These are phyloP conservation scores for Naegleria lovaniensis DNA, from an alignment of 208 protist species.

Conservation along the genomic window DNA sequence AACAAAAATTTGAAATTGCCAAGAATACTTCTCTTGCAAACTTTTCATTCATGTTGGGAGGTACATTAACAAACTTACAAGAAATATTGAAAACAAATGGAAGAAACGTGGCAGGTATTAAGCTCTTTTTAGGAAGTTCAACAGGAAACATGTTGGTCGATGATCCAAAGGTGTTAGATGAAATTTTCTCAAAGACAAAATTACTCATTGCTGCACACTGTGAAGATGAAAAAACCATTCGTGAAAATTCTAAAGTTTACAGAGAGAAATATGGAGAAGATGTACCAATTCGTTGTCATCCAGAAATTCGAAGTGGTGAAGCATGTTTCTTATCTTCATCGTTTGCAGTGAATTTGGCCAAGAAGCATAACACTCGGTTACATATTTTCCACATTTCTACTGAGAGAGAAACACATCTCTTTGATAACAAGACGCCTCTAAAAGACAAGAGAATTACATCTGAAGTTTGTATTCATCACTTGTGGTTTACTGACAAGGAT, in stretches of 20 bases:
- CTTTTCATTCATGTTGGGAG: constrained; percentile 70
- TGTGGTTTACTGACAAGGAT: constrained; percentile 60
- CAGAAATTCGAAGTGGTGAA: constrained; percentile 60
- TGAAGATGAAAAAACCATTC: constrained; percentile 62
- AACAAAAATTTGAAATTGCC: constrained; percentile 60
- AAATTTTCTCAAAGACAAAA: constrained; percentile 61
- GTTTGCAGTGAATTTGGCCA: constrained; percentile 60
- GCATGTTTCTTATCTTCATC: constrained; percentile 60
- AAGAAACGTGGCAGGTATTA: constrained; percentile 60
- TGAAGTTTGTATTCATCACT: constrained; percentile 78
- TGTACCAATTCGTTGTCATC: constrained; percentile 50
- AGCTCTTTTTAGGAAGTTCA: constrained; percentile 75
- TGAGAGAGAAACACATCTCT: constrained; percentile 62
- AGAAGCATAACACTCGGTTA: constrained; percentile 56
- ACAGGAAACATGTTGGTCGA: constrained; percentile 71
- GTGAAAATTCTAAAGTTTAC: constrained; percentile 53
- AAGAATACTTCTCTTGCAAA: constrained; percentile 34
- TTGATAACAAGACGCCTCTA: constrained; percentile 53
- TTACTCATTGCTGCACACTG: constrained; percentile 74
- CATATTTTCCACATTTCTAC: constrained; percentile 81
- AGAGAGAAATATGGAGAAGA: constrained; percentile 57
- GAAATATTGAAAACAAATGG: constrained; percentile 46
- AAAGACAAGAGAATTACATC: constrained; percentile 64
- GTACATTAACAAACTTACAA: constrained; percentile 67
- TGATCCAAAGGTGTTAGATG: constrained; percentile 51